Percentiles rank a stretch among this genome's conserved stretches.
These are phyloP conservation scores for Penicillium longicatenatum DNA, from an alignment of 495 filamentous ascomycete genomes.

Conservation along the genomic window DNA sequence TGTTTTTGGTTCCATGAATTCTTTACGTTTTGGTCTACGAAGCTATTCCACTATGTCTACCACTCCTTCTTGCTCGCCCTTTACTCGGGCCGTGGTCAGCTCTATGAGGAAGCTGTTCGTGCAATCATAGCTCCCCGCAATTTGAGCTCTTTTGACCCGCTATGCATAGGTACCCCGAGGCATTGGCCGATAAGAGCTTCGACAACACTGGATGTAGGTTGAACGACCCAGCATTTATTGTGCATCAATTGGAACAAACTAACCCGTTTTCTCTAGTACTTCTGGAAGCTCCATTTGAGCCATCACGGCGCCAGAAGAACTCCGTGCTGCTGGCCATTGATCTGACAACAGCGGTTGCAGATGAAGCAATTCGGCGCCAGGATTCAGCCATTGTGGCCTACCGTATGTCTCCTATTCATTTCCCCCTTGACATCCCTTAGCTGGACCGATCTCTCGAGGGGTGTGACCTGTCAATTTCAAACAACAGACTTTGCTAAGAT, in stretches of 20 bases:
- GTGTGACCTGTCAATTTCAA: conserved; percentile 4
- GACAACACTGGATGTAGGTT: conserved; percentile 86
- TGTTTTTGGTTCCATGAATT: conserved; percentile 23
- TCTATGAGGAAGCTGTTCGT: conserved; percentile 82
- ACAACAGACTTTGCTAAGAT: conserved; percentile 2
- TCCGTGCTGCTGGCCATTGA: conserved; percentile 89
- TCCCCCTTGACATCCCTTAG: neutral
- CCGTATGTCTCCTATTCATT: conserved; percentile 55
- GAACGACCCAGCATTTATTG: neutral
- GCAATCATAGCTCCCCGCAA: conserved; percentile 19
- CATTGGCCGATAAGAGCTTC: conserved; percentile 84
- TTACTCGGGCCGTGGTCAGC: conserved; percentile 76
- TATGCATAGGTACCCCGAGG: conserved; percentile 75
- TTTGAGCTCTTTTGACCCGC: conserved; percentile 19
- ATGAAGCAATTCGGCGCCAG: conserved; percentile 79
- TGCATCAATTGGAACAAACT: conserved; percentile 7
- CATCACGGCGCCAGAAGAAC: conserved; percentile 59
- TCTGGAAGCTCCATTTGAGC: conserved; percentile 72
- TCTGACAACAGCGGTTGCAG: conserved; percentile 83
- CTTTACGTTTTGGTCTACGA: conserved; percentile 22
- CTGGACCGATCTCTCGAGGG: neutral
- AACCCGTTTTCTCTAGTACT: conserved; percentile 55
- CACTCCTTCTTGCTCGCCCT: conserved; percentile 54
- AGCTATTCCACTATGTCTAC: conserved; percentile 38
- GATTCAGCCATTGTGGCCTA: conserved; percentile 85